Percentiles rank a stretch among this genome's conserved stretches.
Evolutionary conservation across 164 flowering plant species (phyloP).

Genomic region (Akebia trifoliata): DNA sequence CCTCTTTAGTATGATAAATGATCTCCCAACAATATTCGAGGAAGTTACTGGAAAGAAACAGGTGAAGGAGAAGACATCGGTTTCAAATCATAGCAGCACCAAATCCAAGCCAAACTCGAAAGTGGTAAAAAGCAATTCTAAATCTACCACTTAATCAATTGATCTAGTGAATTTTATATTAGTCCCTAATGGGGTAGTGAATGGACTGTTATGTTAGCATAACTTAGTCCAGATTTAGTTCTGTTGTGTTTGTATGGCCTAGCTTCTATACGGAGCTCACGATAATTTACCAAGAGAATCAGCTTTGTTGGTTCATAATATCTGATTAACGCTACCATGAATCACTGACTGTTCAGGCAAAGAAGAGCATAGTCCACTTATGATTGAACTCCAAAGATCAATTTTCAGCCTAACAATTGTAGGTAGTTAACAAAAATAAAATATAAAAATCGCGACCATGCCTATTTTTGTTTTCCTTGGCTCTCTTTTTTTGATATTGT

Average conservation of each 20-base stretch:
- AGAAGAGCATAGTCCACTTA: neutral
- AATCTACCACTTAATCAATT: no score
- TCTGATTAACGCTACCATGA: no score
- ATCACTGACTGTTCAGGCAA: no score
- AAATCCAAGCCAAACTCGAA: conserved; percentile 64
- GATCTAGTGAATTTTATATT: neutral
- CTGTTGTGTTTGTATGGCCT: no score
- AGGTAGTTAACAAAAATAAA: no score
- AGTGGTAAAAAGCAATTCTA: conserved; percentile 30
- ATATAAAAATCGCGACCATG: no score
- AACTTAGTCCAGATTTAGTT: no score
- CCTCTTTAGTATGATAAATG: conserved; percentile 79
- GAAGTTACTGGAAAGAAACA: conserved; percentile 80
- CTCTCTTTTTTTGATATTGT: no score
- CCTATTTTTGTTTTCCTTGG: no score
- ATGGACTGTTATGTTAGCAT: neutral
- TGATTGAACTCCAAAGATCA: neutral
- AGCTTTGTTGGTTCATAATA: no score
- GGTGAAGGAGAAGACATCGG: conserved; percentile 60
- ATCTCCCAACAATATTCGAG: conserved; percentile 79
- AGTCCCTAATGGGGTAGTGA: neutral
- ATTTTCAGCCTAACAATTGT: neutral
- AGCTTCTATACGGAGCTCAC: no score
- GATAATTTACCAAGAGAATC: no score
- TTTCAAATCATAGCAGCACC: conserved; percentile 58